Percentiles rank a stretch among this genome's conserved stretches.
Evolutionary conservation across 805 yeast genomes (phyloP).

Genomic region (Scheffersomyces coipomensis): DNA sequence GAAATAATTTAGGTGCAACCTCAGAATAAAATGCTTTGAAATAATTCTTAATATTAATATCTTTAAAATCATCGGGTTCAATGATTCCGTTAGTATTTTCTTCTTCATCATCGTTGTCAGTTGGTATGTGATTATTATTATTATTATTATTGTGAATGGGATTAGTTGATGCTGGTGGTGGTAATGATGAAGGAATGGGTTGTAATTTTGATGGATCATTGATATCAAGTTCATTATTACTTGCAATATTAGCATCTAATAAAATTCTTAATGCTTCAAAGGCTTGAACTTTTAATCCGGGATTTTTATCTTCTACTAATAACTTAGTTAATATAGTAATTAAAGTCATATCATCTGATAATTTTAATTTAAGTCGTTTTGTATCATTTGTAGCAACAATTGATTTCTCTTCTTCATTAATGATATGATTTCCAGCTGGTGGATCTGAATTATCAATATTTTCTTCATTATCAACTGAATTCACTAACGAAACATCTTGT

Average conservation of each 20-base stretch:
- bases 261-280: constrained; percentile 78
- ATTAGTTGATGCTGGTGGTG: neutral
- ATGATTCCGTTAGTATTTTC: constrained; percentile 2
- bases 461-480: constrained; percentile 29
- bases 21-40: constrained; percentile 59
- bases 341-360: constrained; percentile 59
- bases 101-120: constrained; percentile 6
- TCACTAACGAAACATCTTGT: constrained; percentile 70
- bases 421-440: constrained; percentile 10
- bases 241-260: constrained; percentile 55
- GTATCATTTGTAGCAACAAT: constrained; percentile 1
- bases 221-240: constrained; percentile 7
- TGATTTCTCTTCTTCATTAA: constrained; percentile 7
- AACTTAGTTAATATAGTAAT: constrained; percentile 56
- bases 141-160: neutral
- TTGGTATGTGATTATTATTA: constrained; percentile 6
- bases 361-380: constrained; percentile 21
- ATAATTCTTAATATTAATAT: constrained; percentile 43
- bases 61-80: constrained; percentile 23
- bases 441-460: constrained; percentile 29
- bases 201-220: neutral
- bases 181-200: neutral
- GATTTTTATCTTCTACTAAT: constrained; percentile 58
- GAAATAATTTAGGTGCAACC: constrained; percentile 60
- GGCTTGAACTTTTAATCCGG: constrained; percentile 78